phyloP scores from a whole-genome alignment of 805 yeast species.

The Wickerhamiella slavikovae region DNA sequence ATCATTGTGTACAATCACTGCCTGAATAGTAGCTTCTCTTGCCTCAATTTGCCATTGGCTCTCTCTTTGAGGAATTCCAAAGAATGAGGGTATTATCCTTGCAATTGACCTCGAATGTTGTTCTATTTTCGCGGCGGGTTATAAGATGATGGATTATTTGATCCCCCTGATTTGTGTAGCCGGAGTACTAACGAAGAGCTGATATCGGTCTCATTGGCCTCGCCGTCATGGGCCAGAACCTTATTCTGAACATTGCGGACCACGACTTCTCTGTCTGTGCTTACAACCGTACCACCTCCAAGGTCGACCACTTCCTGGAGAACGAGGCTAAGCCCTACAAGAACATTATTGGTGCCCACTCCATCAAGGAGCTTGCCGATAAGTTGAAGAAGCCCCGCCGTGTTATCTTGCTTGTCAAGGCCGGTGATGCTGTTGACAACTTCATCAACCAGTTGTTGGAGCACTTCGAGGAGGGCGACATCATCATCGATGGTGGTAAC shows the following conservation, averaged over 20 bases:
- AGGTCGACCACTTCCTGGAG: constrained; percentile 82
- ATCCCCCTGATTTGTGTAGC: too few species aligned
- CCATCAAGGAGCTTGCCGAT: constrained; percentile 68
- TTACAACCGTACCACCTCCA: constrained; percentile 90
- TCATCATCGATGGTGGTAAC: constrained; percentile 99
- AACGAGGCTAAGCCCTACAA: constrained; percentile 84
- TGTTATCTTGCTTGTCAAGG: constrained; percentile 83
- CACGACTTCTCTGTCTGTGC: constrained; percentile 97
- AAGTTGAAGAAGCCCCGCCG: constrained; percentile 95
- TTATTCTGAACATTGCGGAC: constrained; percentile 94
- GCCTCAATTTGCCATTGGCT: too few species aligned
- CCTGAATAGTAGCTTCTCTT: too few species aligned
- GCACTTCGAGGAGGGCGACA: constrained; percentile 85
- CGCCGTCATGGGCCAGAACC: constrained; percentile 98
- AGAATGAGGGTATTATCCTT: too few species aligned
- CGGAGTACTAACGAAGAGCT: too few species aligned
- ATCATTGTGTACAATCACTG: too few species aligned
- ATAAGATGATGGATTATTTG: too few species aligned
- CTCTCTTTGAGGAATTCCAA: too few species aligned
- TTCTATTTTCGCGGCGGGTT: too few species aligned
- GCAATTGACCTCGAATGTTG: too few species aligned
- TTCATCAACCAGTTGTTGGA: constrained; percentile 80
- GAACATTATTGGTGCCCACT: constrained; percentile 86
- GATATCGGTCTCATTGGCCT: constrained; percentile 97
- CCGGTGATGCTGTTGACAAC: constrained; percentile 86